Percentiles rank a stretch among this genome's conserved stretches.
phyloP scores from a whole-genome alignment of 768 basidiomycete species.

The Floccularia luteovirens region DNA sequence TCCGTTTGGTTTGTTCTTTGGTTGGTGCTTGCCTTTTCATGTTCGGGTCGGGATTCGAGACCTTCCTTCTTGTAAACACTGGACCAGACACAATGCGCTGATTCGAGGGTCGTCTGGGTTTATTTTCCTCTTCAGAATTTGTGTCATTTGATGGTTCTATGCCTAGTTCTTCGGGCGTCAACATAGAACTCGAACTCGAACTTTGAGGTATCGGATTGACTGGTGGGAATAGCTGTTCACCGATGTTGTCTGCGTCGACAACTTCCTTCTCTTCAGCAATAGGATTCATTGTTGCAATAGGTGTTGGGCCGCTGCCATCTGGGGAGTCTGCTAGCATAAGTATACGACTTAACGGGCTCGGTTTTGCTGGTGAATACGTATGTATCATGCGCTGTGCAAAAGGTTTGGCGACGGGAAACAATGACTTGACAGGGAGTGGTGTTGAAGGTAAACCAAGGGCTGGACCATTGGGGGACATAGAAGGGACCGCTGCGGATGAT shows the following conservation, averaged over 20 bases:
- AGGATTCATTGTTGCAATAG: conserved; percentile 17
- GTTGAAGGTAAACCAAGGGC: conserved; percentile 17
- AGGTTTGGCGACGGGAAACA: conserved; percentile 70
- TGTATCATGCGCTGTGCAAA: conserved; percentile 64
- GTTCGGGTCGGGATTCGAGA: conserved; percentile 22
- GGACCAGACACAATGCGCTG: conserved; percentile 34
- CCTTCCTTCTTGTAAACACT: conserved; percentile 14
- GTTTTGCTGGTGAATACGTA: conserved; percentile 75
- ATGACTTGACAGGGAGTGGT: conserved; percentile 27
- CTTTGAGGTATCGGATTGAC: conserved; percentile 11
- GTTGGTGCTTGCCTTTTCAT: conserved; percentile 20
- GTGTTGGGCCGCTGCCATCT: conserved; percentile 11
- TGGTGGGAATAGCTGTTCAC: conserved; percentile 8
- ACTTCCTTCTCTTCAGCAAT: conserved; percentile 27
- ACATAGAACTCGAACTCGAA: no score
- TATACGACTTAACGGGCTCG: conserved; percentile 76
- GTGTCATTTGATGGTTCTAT: conserved; percentile 38
- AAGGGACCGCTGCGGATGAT: conserved; percentile 7
- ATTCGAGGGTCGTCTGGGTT: no score
- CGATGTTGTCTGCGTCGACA: conserved; percentile 15
- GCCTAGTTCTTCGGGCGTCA: conserved; percentile 39
- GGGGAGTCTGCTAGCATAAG: conserved; percentile 65
- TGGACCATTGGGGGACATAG: conserved; percentile 4
- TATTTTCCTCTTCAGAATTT: no score
- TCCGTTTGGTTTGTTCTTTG: conserved; percentile 29